phyloP scores from a whole-genome alignment of 306 rosid genomes.

The Aeschynomene evenia region DNA sequence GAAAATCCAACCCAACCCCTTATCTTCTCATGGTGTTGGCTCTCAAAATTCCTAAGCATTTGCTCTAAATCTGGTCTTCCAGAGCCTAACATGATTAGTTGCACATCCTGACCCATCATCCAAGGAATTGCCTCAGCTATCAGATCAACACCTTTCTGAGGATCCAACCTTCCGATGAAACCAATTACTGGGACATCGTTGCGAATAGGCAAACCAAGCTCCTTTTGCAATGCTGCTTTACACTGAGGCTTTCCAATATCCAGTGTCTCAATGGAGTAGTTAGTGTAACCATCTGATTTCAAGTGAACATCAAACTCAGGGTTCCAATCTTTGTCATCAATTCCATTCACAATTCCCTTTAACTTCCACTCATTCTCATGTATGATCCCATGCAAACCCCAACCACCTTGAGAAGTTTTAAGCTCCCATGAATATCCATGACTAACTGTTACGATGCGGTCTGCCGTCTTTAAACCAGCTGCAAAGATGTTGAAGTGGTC shows the following conservation, averaged over 20 bases:
- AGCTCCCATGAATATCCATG: slow-evolving; percentile 86
- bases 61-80: slow-evolving; percentile 71
- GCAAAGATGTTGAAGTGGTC: slow-evolving; percentile 86
- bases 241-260: slow-evolving; percentile 65
- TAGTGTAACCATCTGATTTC: slow-evolving; percentile 70
- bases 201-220: slow-evolving; percentile 74
- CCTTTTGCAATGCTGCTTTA: slow-evolving; percentile 79
- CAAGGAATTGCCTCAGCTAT: slow-evolving; percentile 74
- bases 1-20: slow-evolving; percentile 90
- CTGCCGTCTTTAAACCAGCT: slow-evolving; percentile 77
- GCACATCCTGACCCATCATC: slow-evolving; percentile 74
- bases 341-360: slow-evolving; percentile 76
- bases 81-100: slow-evolving; percentile 71
- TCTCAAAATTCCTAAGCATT: slow-evolving; percentile 59
- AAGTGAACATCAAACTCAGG: slow-evolving; percentile 60
- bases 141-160: slow-evolving; percentile 76
- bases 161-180: slow-evolving; percentile 79
- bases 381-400: slow-evolving; percentile 79
- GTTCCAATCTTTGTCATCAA: slow-evolving; percentile 72
- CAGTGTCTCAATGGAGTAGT: slow-evolving; percentile 70
- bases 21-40: slow-evolving; percentile 48
- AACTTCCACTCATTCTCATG: slow-evolving; percentile 74
- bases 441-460: slow-evolving; percentile 78
- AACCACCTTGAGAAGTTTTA: slow-evolving; percentile 71
- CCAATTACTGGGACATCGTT: slow-evolving; percentile 58